Conservation (phyloP, 495 filamentous ascomycete genomes). For the Penicillium ochrochloron region DNA sequence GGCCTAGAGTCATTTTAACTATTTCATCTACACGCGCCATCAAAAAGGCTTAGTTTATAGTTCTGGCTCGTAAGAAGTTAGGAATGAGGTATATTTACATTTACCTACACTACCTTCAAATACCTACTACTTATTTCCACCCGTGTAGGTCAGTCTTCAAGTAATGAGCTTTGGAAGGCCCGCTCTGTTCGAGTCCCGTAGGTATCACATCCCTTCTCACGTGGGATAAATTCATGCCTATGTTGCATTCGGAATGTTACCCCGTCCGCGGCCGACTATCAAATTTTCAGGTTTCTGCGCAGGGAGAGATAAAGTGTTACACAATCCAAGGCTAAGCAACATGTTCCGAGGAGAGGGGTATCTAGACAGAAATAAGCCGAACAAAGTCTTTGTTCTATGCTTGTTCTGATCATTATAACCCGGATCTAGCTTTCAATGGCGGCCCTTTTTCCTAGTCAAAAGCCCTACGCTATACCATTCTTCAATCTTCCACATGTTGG, state of each 20-base stretch:
- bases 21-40: not conserved
- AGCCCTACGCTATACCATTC: not conserved
- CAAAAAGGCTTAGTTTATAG: not conserved
- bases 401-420: not conserved
- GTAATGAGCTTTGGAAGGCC: not conserved
- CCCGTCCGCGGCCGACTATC: conserved; percentile 16
- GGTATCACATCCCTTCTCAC: not conserved
- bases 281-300: conserved; percentile 6
- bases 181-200: not conserved
- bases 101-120: not conserved
- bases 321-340: not conserved
- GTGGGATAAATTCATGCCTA: conserved; percentile 3
- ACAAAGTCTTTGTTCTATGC: not conserved
- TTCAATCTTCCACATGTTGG: not conserved
- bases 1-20: not conserved
- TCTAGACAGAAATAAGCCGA: not conserved
- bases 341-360: not conserved
- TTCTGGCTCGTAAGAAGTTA: no score
- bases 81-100: no score
- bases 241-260: conserved; percentile 37
- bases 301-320: not conserved
- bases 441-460: not conserved
- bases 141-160: not conserved
- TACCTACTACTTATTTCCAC: not conserved
- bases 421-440: not conserved